phyloP scores from a whole-genome alignment of 805 yeast genomes.

The Kluyveromyces aestuarii region DNA sequence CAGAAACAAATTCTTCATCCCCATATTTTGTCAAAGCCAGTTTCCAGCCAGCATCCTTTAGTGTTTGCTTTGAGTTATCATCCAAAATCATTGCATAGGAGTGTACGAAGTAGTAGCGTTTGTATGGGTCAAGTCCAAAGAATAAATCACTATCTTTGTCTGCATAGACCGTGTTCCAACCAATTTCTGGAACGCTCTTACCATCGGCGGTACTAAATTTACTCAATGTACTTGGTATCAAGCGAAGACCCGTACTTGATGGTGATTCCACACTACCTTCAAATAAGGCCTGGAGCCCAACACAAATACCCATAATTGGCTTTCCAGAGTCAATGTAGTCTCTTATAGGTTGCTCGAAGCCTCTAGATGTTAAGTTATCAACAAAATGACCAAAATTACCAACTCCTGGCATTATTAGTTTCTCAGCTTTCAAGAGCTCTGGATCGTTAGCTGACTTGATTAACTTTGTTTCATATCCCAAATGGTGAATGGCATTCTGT shows the following conservation, averaged over 20 bases:
- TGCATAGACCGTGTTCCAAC: constrained; percentile 64
- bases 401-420: constrained; percentile 86
- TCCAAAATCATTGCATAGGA: constrained; percentile 75
- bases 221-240: constrained; percentile 42
- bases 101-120: constrained; percentile 89
- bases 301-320: constrained; percentile 95
- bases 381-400: constrained; percentile 96
- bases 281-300: constrained; percentile 86
- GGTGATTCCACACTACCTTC: constrained; percentile 68
- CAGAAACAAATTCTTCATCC: constrained; percentile 72
- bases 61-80: constrained; percentile 26
- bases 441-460: constrained; percentile 54
- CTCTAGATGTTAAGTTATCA: constrained; percentile 49
- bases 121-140: constrained; percentile 55
- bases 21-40: constrained; percentile 70
- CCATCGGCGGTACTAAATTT: constrained; percentile 48
- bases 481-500: constrained; percentile 69
- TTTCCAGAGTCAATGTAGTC: constrained; percentile 67
- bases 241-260: constrained; percentile 49
- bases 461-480: constrained; percentile 63
- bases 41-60: constrained; percentile 50
- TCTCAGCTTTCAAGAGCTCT: constrained; percentile 34
- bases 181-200: constrained; percentile 93
- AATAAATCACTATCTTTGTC: constrained; percentile 26
- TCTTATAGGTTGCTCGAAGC: constrained; percentile 56